Percentiles rank a stretch among this genome's conserved stretches.
Conservation (phyloP, 352 stramenopile species). For the Phytophthora sojae region DNA sequence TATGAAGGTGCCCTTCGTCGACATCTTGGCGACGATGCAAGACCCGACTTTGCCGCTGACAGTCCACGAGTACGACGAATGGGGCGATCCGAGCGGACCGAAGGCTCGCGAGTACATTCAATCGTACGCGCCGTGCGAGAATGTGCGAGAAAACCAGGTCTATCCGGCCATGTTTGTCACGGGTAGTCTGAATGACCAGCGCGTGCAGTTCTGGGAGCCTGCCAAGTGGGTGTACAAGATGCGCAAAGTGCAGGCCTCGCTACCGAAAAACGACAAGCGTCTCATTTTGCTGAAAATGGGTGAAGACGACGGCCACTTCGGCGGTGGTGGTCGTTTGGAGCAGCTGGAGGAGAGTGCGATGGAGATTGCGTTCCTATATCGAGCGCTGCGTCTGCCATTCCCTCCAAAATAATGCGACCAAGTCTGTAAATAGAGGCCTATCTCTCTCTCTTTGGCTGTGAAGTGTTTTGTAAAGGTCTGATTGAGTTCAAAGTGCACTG, state of each 20-base stretch:
- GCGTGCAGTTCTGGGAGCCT: slow-evolving; percentile 89
- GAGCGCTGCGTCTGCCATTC: slow-evolving; percentile 64
- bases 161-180: slow-evolving; percentile 90
- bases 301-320: slow-evolving; percentile 86
- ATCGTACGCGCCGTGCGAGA: slow-evolving; percentile 86
- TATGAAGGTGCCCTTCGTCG: slow-evolving; percentile 91
- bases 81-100: slow-evolving; percentile 71
- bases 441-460: not conserved
- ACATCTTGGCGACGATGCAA: slow-evolving; percentile 89
- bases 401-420: slow-evolving; percentile 27
- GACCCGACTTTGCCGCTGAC: slow-evolving; percentile 88
- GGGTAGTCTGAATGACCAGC: slow-evolving; percentile 81
- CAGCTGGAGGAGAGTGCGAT: slow-evolving; percentile 82
- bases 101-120: slow-evolving; percentile 71
- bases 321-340: slow-evolving; percentile 74
- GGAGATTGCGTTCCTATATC: slow-evolving; percentile 88
- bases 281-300: slow-evolving; percentile 78
- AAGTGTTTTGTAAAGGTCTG: not conserved
- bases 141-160: slow-evolving; percentile 50
- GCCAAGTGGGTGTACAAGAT: slow-evolving; percentile 87
- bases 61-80: slow-evolving; percentile 94
- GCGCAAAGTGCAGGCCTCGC: slow-evolving; percentile 54
- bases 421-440: slow-evolving; percentile 41
- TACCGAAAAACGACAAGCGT: slow-evolving; percentile 34
- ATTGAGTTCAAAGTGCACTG: not conserved